Evolutionary conservation across 129 eudicot genomes (phyloP), one percentile per base, ranked within the genome.

Genomic region (Lonicera japonica): DNA sequence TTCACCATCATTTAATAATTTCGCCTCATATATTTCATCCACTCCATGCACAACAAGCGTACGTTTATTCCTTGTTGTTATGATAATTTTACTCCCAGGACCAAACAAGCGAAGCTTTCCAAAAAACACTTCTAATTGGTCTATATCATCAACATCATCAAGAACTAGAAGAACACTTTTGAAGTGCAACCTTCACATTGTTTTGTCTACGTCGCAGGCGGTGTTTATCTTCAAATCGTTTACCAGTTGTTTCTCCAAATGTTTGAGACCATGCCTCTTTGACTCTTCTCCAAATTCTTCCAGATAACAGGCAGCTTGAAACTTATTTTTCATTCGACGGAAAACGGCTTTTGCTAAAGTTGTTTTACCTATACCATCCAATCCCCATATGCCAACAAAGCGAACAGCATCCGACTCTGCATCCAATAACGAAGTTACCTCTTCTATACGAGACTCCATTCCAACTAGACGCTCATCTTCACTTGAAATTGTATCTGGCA

Each of bases 1-100:
- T 8, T 77, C 82, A 24, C 58, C 34, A 1, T 47, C 20, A 5
- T 21, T 56, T 11, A 72, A 54, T 16, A 36, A 64, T 12, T 24
- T 47, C 16, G 18, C 71, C 54, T 57, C 73, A 41, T 77, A 52
- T 54, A n/a, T n/a, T n/a, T n/a, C n/a, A n/a, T n/a, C n/a, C n/a
- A n/a, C n/a, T n/a, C n/a, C n/a, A n/a, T n/a, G 12, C 72, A 23
- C 17, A 38, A 6, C 64, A n/a, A 76, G 60, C 11, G 70, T 17
- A 54, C 51, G 29, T 17, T 29, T 64, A 13, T 75, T 55, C 64
- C 76, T 54, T 64, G 75, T 75, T 10, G 72, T 75, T 58, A 65
- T 20, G 6, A 65, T 65, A 10, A 65, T 65, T 65, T 13, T 3
- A 54, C 70, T 65, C 25, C 70, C 70, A 1, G 16, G 43, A 38